Evolutionary conservation across 2,329 filamentous ascomycete genomes (phyloP), one percentile per base, ranked within the genome.

Genomic region (Colletotrichum sp.): DNA sequence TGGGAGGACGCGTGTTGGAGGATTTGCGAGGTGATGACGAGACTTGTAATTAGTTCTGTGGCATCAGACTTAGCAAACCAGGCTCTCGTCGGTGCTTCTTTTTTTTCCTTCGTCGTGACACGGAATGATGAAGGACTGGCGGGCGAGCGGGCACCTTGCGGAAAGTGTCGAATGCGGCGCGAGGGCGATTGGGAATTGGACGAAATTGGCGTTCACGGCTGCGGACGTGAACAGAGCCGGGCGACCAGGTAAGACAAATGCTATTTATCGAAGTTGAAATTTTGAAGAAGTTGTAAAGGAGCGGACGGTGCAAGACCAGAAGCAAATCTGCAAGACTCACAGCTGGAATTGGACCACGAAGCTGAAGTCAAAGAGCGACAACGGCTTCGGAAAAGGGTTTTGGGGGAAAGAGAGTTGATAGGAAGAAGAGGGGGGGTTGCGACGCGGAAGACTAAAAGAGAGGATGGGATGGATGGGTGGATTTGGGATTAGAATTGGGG

Each of bases 311-410:
- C 81, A 78, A 90, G 84, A 89, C 89, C 90, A 91, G 89, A 84
- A 73, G 85, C 84, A 86, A 89, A 87, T 87, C 83, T 83, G 55
- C 81, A 79, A 86, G 86, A 86, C 85, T 82, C 86, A 87, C 88
- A 82, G 82, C 89, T 87, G 89, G 89, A 89, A 90, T 89, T 87
- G 89, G 84, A 87, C 90, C 89, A 91, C 81, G 79, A 77, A 78
- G 78, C 76, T 71, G 74, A 74, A 73, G 70, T 67, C 62, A 71
- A 74, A 79, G 77, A 78, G 80, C 71, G 76, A 79, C 74, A 69
- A 69, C 71, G 65, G 72, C 78, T 59, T 78, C 75, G 78, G 76
- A 78, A 78, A 78, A 78, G 78, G 78, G 73, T 76, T 71, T 67
- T 78, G 79, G 79, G 81, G 80, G 80, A 77, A 81, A 76, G 79